Evolutionary conservation across 345 rosid species (phyloP).

Genomic region (Populus pruinosa): DNA sequence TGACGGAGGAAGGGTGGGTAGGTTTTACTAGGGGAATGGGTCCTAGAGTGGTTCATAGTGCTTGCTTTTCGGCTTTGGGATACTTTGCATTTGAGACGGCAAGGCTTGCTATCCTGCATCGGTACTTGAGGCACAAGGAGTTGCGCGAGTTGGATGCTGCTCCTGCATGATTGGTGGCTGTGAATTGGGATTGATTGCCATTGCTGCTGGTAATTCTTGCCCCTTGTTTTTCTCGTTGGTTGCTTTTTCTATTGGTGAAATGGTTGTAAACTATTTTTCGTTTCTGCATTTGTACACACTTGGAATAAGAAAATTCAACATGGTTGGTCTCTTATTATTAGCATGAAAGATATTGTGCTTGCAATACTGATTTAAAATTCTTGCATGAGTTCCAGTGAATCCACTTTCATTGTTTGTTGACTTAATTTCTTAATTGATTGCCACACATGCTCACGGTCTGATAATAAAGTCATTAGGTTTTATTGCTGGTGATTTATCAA

Average conservation of each 20-base stretch:
- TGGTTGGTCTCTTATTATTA: not conserved
- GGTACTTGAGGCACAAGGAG: constrained; percentile 63
- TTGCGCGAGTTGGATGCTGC: constrained; percentile 30
- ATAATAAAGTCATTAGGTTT: not conserved
- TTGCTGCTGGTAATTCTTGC: constrained; percentile 10
- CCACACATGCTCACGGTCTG: not conserved
- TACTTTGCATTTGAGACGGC: constrained; percentile 97
- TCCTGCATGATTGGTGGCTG: constrained; percentile 24
- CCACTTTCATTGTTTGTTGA: not conserved
- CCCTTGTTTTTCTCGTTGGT: constrained; percentile 1
- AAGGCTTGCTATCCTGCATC: constrained; percentile 65
- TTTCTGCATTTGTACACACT: not conserved
- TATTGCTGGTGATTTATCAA: too few species aligned
- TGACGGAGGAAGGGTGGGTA: constrained; percentile 87
- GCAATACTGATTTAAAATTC: not conserved
- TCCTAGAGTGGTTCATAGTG: constrained; percentile 88
- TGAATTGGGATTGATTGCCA: not conserved
- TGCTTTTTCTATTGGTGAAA: not conserved
- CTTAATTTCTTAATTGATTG: not conserved
- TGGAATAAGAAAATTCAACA: not conserved
- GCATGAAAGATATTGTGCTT: not conserved
- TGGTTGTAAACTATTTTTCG: not conserved
- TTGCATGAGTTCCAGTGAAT: not conserved
- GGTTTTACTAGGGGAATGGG: constrained; percentile 86
- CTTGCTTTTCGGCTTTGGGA: constrained; percentile 82